Conservation (phyloP, 75 land plant genomes). For the Picea glauca region DNA sequence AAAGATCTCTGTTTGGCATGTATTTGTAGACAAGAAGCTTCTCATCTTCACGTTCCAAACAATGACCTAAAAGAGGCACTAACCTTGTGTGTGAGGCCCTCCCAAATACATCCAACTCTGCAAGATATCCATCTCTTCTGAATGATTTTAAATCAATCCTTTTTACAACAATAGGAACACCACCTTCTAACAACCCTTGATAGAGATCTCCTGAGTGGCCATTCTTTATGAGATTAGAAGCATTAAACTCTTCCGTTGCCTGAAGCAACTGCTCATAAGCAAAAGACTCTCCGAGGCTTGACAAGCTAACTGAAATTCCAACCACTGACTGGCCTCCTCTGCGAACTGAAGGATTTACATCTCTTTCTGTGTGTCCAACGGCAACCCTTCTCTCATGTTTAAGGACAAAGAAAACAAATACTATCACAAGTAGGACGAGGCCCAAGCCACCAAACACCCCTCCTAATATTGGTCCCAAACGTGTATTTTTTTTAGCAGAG, state of each 20-base stretch:
- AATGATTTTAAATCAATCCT: conserved; percentile 45
- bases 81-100: conserved; percentile 69
- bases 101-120: conserved; percentile 75
- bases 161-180: conserved; percentile 65
- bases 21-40: conserved; percentile 85
- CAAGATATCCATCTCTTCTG: conserved; percentile 53
- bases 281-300: conserved; percentile 70
- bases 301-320: conserved; percentile 28
- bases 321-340: conserved; percentile 23
- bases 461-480: conserved; percentile 45
- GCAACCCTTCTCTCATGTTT: conserved; percentile 8
- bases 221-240: conserved; percentile 66
- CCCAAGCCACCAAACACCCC: conserved; percentile 68
- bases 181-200: conserved; percentile 61
- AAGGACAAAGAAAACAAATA: conserved; percentile 22
- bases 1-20: conserved; percentile 80
- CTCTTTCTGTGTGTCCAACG: conserved; percentile 27
- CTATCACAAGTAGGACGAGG: conserved; percentile 42
- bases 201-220: conserved; percentile 94
- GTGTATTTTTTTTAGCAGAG: conserved; percentile 9
- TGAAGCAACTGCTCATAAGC: conserved; percentile 67
- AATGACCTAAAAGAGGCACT: conserved; percentile 84
- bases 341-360: conserved; percentile 18
- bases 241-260: conserved; percentile 62
- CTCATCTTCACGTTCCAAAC: conserved; percentile 78